Base-by-base conservation (phyloP, 768 basidiomycete species). In the Symmetrospora coprosmae region DNA sequence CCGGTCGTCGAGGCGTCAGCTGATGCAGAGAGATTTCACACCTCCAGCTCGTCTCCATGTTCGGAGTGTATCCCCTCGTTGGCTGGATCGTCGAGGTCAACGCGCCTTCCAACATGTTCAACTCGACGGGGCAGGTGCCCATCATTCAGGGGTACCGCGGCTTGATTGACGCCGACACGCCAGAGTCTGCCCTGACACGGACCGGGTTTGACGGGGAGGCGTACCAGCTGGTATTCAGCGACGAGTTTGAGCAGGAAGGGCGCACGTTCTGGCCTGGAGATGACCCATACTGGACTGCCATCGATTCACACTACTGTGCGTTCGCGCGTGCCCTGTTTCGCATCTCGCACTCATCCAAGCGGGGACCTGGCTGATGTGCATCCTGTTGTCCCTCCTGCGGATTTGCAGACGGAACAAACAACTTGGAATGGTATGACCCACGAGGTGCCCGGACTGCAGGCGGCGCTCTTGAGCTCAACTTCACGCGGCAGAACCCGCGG, bases 181-280 rank as follows among this genome's bases (percentile, higher is more conserved):
- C 86, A 0, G 45, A 72, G 2, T 2, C 30, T 5, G 67, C 45
- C 2, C 37, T 64, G 30, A 64, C n/a, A 31, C 17, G 48, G 52
- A 61, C 50, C 1, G 68, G 77, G 2, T 85, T 78, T 64, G 88
- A 94, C 68, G 91, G 90, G 1, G 76, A 83, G 60, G 72, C 76
- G 8, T 91, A 87, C 69, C 73, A 81, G 51, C 81, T 96, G 28
- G 84, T 86, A 1, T 94, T 89, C 74, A 87, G 85, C 60, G 85
- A 86, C 71, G 84, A 86, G 71, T 90, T 82, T 77, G 82, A 80
- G 75, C 79, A 65, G 71, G 82, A 75, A 66, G 89, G 75, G 65
- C 82, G 68, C 73, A 85, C 76, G 9, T 73, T 73, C 67, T 73
- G 61, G 47, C 70, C 70, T 13, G 91, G 78, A 68, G 91, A 83